Conservation (phyloP, 257 asterid species). For the Schizonepeta tenuifolia region DNA sequence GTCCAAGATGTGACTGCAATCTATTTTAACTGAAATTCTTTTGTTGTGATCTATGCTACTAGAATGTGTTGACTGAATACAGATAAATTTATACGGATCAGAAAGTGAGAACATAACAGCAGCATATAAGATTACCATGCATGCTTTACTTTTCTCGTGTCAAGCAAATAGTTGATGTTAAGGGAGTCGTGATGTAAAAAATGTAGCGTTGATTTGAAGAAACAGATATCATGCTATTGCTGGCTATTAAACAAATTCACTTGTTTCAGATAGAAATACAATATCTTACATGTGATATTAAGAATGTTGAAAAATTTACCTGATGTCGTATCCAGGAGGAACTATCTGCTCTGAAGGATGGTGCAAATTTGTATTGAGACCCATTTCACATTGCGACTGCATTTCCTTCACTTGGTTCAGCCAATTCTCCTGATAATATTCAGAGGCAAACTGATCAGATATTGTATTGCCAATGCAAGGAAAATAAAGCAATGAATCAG, state of each 20-base stretch:
- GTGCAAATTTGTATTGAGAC: slow-evolving; percentile 47
- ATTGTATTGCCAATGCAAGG: not conserved
- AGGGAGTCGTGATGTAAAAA: not conserved
- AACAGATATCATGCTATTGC: not conserved
- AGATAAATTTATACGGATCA: not conserved
- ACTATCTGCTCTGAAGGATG: slow-evolving; percentile 40
- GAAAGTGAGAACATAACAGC: not conserved
- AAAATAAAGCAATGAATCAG: slow-evolving; percentile 8
- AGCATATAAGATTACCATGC: not conserved
- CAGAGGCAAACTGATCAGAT: slow-evolving; percentile 1
- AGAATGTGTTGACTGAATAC: not conserved
- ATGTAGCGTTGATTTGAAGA: not conserved
- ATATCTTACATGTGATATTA: too few species aligned
- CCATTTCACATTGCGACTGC: slow-evolving; percentile 80
- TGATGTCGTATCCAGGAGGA: slow-evolving; percentile 43
- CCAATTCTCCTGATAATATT: slow-evolving; percentile 75
- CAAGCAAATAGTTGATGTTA: not conserved
- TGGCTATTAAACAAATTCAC: not conserved
- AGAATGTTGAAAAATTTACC: slow-evolving; percentile 28
- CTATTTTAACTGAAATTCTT: not conserved
- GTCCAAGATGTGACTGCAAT: not conserved
- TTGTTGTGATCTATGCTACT: not conserved
- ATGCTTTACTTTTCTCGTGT: not conserved
- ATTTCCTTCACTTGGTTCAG: slow-evolving; percentile 83
- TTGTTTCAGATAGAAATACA: not conserved